Conservation (phyloP, 1,284 basidiomycete species). For the Ceraceosorus guamensis region DNA sequence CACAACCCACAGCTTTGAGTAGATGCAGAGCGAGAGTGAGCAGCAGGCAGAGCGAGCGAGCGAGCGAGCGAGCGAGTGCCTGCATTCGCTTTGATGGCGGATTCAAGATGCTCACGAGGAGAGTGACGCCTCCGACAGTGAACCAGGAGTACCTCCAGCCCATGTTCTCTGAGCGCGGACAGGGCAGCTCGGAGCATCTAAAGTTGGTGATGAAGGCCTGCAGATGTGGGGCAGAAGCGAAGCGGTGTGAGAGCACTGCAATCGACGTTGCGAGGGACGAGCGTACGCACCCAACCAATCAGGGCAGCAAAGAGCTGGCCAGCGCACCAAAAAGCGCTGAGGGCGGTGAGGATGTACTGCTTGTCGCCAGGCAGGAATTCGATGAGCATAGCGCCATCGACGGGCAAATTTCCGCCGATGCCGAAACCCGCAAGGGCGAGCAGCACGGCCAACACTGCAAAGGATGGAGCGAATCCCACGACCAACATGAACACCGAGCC, state of each 20-base stretch:
- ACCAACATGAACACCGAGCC: slow-evolving; percentile 58
- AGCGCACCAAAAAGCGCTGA: slow-evolving; percentile 62
- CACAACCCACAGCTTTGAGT: slow-evolving; percentile 45
- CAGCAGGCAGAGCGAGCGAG: no score
- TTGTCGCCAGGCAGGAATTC: slow-evolving; percentile 35
- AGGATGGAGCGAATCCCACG: slow-evolving; percentile 57
- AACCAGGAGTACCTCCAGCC: slow-evolving; percentile 62
- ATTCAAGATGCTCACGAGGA: no score
- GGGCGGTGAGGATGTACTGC: slow-evolving; percentile 60
- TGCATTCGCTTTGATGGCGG: no score
- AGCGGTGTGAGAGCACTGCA: no score
- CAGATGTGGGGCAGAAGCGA: no score
- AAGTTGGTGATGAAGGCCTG: slow-evolving; percentile 55
- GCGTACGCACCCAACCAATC: slow-evolving; percentile 42
- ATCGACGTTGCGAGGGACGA: no score
- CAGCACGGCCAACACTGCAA: slow-evolving; percentile 55
- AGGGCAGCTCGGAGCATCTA: slow-evolving; percentile 43
- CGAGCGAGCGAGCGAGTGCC: no score
- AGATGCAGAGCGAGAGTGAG: no score
- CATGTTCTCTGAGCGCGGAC: slow-evolving; percentile 54
- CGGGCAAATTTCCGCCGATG: slow-evolving; percentile 54
- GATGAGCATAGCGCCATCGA: slow-evolving; percentile 42
- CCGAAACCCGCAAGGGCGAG: slow-evolving; percentile 58
- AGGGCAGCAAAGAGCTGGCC: slow-evolving; percentile 54
- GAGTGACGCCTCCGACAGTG: slow-evolving; percentile 33